phyloP scores from a whole-genome alignment of 2,329 filamentous ascomycete species.

The Byssochlamys sp. region DNA sequence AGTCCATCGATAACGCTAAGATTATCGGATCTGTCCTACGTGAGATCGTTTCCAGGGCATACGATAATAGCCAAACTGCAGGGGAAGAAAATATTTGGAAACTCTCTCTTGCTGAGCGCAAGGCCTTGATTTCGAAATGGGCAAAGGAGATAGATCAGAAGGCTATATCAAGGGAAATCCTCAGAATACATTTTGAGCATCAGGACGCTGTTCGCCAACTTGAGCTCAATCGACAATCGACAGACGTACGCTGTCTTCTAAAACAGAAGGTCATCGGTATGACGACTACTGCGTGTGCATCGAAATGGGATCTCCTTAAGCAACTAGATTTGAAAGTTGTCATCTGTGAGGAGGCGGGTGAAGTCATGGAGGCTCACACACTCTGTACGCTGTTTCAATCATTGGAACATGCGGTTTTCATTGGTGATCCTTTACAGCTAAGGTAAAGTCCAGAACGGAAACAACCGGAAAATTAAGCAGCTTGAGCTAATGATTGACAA shows the following conservation, averaged over 20 bases:
- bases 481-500: neutral
- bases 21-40: neutral
- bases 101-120: neutral
- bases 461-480: neutral
- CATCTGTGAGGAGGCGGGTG: conserved; percentile 59
- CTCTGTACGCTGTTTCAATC: conserved; percentile 29
- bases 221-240: neutral
- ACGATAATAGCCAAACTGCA: neutral
- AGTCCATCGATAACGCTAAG: neutral
- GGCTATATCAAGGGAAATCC: neutral
- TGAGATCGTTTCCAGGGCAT: neutral
- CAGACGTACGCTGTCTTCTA: neutral
- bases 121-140: neutral
- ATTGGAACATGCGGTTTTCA: conserved; percentile 32
- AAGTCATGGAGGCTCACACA: conserved; percentile 55
- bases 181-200: neutral
- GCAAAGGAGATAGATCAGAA: neutral
- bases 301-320: conserved; percentile 19
- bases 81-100: neutral
- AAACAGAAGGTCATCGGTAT: neutral
- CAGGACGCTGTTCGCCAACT: neutral
- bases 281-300: neutral
- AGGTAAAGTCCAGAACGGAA: neutral
- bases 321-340: conserved; percentile 32
- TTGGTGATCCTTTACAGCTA: conserved; percentile 28